Conservation (phyloP, 2,329 filamentous ascomycete genomes). For the Aspergillus sclerotialis region DNA sequence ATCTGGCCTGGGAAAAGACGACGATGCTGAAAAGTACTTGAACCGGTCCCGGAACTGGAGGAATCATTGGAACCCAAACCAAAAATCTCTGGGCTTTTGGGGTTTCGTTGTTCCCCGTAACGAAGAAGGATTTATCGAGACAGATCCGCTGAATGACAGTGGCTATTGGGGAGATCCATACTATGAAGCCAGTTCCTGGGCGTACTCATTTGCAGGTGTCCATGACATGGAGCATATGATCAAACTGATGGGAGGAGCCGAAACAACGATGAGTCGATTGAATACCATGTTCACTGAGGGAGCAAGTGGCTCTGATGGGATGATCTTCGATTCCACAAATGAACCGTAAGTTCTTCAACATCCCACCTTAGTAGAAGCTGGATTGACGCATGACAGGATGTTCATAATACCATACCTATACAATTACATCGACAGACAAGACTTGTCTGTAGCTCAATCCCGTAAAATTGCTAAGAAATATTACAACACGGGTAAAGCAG, state of each 20-base stretch:
- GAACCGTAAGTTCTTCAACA: constrained; percentile 46
- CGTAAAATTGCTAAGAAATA: constrained; percentile 54
- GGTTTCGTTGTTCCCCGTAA: constrained; percentile 62
- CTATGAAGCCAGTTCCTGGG: constrained; percentile 57
- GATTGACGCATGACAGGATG: constrained; percentile 18
- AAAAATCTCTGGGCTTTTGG: constrained; percentile 52
- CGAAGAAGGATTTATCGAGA: constrained; percentile 42
- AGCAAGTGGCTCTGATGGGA: constrained; percentile 33
- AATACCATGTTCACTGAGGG: constrained; percentile 50
- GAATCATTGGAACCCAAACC: constrained; percentile 61
- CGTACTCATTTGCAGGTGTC: constrained; percentile 62
- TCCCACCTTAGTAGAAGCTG: neutral
- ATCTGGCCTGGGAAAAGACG: constrained; percentile 44
- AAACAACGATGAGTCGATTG: constrained; percentile 37
- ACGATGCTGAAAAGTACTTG: constrained; percentile 54
- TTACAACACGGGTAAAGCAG: constrained; percentile 49
- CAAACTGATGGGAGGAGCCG: constrained; percentile 46
- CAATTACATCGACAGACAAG: constrained; percentile 59
- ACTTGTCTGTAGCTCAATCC: constrained; percentile 53
- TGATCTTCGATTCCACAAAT: constrained; percentile 61
- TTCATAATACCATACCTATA: constrained; percentile 64
- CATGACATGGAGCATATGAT: constrained; percentile 57
- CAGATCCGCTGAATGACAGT: constrained; percentile 48
- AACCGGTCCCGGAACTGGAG: constrained; percentile 61
- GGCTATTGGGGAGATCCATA: constrained; percentile 59